A percentile compares a stretch with the other conserved stretches of the same genome.
These are phyloP conservation scores for Trichophyton schoenleinii DNA, from an alignment of 2,329 filamentous ascomycete genomes.

Conservation along the genomic window DNA sequence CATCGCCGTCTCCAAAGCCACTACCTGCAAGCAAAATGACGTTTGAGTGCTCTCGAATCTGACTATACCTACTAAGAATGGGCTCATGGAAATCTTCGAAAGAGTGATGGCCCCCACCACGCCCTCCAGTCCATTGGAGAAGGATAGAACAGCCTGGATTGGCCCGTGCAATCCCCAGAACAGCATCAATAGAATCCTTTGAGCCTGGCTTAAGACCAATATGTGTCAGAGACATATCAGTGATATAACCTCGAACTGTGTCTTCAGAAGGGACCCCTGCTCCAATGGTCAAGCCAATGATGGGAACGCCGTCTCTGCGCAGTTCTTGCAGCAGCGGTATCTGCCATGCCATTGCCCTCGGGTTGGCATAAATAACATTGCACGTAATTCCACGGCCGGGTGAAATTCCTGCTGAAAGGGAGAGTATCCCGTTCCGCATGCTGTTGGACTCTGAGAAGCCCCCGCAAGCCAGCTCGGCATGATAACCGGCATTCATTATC, in stretches of 20 bases:
- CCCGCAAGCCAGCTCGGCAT: constrained; percentile 79
- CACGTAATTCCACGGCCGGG: constrained; percentile 76
- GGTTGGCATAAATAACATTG: constrained; percentile 86
- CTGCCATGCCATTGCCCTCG: constrained; percentile 82
- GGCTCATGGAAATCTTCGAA: constrained; percentile 93
- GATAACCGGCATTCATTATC: constrained; percentile 86
- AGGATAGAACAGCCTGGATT: constrained; percentile 88
- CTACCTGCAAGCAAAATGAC: constrained; percentile 81
- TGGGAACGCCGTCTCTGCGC: constrained; percentile 72
- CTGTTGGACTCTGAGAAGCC: constrained; percentile 72
- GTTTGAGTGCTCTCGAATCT: constrained; percentile 74
- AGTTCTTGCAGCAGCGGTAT: constrained; percentile 72
- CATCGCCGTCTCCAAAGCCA: constrained; percentile 79
- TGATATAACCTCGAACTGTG: constrained; percentile 84
- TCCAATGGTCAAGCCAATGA: constrained; percentile 84
- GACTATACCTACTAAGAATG: constrained; percentile 78
- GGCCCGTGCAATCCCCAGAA: constrained; percentile 88
- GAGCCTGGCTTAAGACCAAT: constrained; percentile 92
- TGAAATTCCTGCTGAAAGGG: constrained; percentile 41
- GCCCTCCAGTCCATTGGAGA: constrained; percentile 87
- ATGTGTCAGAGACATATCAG: constrained; percentile 83
- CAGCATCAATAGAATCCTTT: constrained; percentile 71
- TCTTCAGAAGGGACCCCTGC: constrained; percentile 93
- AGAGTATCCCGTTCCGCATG: constrained; percentile 16
- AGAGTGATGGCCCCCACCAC: constrained; percentile 87